Base-by-base conservation (phyloP, 2,329 filamentous ascomycete genomes). In the Aspergillus sp. region DNA sequence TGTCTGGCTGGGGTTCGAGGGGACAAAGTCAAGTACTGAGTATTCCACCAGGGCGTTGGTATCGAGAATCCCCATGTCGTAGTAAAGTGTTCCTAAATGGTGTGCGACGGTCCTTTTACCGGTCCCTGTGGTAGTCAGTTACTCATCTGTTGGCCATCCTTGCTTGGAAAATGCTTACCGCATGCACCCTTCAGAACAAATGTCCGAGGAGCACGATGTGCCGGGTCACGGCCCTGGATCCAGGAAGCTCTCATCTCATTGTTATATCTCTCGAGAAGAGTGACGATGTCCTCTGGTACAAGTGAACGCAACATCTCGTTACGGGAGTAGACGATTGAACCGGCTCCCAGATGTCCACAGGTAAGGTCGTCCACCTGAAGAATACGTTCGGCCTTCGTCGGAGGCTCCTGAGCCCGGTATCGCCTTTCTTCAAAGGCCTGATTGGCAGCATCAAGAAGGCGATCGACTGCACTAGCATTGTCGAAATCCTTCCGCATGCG, bases 101-200 rank as follows among this genome's bases (percentile, higher is more conserved):
- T 50, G 51, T n/a, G 59, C 59, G 20, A 58, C 53, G 4, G 46
- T 52, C 22, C 51, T 50, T 32, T 56, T 61, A 2, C 59, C 59
- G 20, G 55, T 58, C 7, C 58, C 58, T 54, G 22, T 8, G 22
- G n/a, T 22, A 19, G 33, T 40, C 3, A 36, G 22, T 14, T 11
- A 33, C 5, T 7, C 8, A 26, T 3, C 1, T 1, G 24, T 38
- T 38, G 14, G 14, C 4, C 6, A 38, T n/a, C 8, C 14, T n/a
- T 38, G 16, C 14, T n/a, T 16, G 35, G 26, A 20, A 26, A 26
- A 3, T 3, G 33, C 51, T 45, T 46, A 59, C 57, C 57, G 47
- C 44, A 45, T 22, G 53, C 53, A 6, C 60, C 60, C 46, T 62
- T 62, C 45, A 62, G 60, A 9, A 63, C 54, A n/a, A 63, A 49